phyloP scores from a whole-genome alignment of 2,329 filamentous ascomycete genomes.

The Pseudocercospora vitis region DNA sequence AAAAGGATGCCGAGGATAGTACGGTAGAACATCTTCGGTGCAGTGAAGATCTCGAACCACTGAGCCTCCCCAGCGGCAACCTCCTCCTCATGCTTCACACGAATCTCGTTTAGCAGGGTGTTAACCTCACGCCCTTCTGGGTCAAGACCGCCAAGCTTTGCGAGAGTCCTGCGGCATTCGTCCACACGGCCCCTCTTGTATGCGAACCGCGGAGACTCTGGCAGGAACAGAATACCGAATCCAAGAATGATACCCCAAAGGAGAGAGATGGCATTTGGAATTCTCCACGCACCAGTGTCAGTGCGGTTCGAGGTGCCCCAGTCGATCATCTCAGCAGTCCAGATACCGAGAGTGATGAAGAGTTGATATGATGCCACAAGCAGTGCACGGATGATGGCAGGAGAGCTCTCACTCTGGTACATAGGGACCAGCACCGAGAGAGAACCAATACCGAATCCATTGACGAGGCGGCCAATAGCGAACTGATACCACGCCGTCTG shows the following conservation, averaged over 20 bases:
- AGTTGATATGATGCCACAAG: conserved; percentile 56
- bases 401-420: conserved; percentile 65
- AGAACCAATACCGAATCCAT: conserved; percentile 47
- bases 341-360: conserved; percentile 49
- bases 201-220: conserved; percentile 36
- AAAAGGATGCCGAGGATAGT: conserved; percentile 36
- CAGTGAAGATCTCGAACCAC: conserved; percentile 36
- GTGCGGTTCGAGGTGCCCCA: conserved; percentile 31
- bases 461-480: conserved; percentile 50
- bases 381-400: conserved; percentile 62
- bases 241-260: conserved; percentile 37
- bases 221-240: conserved; percentile 37
- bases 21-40: conserved; percentile 35
- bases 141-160: conserved; percentile 32
- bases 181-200: conserved; percentile 36
- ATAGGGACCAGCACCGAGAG: conserved; percentile 62
- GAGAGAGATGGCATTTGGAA: conserved; percentile 37
- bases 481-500: conserved; percentile 43
- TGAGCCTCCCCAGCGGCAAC: conserved; percentile 23
- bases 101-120: conserved; percentile 34
- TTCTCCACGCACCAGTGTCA: conserved; percentile 33
- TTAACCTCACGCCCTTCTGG: conserved; percentile 31
- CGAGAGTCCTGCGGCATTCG: conserved; percentile 35
- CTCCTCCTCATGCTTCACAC: conserved; percentile 37
- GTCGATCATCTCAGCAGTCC: conserved; percentile 37